These are phyloP conservation scores for Nothomitra cinnamomea DNA, from an alignment of 2,329 filamentous ascomycete species.

Conservation along the genomic window DNA sequence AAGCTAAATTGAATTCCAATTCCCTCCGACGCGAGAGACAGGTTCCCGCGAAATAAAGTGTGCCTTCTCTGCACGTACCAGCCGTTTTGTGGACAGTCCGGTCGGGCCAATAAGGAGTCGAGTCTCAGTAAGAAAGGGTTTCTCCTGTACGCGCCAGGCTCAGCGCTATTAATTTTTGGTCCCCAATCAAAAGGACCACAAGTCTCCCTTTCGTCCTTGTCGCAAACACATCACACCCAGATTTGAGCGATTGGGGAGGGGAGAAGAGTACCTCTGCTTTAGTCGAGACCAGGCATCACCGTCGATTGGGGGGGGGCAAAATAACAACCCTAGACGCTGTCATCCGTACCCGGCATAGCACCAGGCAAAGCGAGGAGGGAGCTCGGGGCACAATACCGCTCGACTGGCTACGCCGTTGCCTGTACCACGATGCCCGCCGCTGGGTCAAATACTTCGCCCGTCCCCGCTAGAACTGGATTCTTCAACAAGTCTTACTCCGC, in stretches of 20 bases:
- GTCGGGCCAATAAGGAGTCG: neutral
- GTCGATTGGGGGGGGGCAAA: too few relatives aligned
- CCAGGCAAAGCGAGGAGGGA: neutral
- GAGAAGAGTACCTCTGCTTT: neutral
- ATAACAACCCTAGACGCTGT: too few relatives aligned
- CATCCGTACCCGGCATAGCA: neutral
- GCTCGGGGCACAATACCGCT: neutral
- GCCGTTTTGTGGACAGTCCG: neutral
- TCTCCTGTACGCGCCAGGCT: neutral
- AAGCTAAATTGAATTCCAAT: neutral
- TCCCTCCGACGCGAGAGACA: neutral
- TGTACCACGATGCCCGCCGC: neutral
- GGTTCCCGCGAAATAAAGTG: neutral
- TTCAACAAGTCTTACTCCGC: neutral
- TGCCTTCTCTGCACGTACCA: neutral
- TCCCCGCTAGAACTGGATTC: neutral
- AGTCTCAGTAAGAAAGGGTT: neutral
- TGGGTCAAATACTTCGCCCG: neutral
- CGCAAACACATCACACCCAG: neutral
- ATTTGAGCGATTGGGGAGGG: neutral
- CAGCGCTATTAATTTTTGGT: neutral
- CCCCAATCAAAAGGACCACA: constrained; percentile 1
- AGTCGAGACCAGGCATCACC: too few relatives aligned
- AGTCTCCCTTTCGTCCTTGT: neutral
- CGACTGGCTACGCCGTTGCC: neutral